Base-by-base conservation (phyloP, 768 basidiomycete genomes). In the Boletus patriciae region DNA sequence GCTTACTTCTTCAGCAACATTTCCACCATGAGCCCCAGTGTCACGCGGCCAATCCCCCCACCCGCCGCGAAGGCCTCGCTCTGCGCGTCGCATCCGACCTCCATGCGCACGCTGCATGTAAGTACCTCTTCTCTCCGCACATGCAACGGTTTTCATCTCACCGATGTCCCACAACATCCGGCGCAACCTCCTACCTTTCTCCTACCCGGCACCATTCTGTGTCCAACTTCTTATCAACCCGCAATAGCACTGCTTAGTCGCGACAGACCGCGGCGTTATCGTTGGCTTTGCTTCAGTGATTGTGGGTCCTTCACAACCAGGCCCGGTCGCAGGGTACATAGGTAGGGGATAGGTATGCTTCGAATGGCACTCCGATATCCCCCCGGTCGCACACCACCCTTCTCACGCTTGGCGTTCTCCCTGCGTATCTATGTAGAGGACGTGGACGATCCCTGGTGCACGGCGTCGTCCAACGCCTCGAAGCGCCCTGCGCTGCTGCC, bases 361-460 rank as follows among this genome's bases (percentile, higher is more conserved):
- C 40, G 57, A 10, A 37, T 31, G 29, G 29, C 21, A 10, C 25
- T 25, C 61, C 55, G 61, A 60, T 11, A 59, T 48, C n/a, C 11
- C 57, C 60, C 51, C 59, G 46, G 4, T 54, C 57, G 2, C n/a
- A n/a, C 62, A 46, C 7, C 11, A 70, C 59, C 12, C 62, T 71
- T 63, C 70, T 71, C 58, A 71, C n/a, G n/a, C 64, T 71, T 0
- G 70, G 70, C 7, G 72, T 71, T 23, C 41, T 67, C 2, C 62
- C 70, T 16, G 38, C 53, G 3, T 72, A 68, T 43, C 70, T 50
- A 31, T 66, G 72, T 13, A 60, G 25, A 40, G 70, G 70, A 6
- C 63, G 72, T 13, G 70, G 71, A 11, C 68, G 68, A 11, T 52
- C 62, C 3, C 68, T 71, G 1, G 72, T 71, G 19, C 68, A 63